Conservation (phyloP, 2,329 filamentous ascomycete species). For the Exophiala phaeomuriformis region DNA sequence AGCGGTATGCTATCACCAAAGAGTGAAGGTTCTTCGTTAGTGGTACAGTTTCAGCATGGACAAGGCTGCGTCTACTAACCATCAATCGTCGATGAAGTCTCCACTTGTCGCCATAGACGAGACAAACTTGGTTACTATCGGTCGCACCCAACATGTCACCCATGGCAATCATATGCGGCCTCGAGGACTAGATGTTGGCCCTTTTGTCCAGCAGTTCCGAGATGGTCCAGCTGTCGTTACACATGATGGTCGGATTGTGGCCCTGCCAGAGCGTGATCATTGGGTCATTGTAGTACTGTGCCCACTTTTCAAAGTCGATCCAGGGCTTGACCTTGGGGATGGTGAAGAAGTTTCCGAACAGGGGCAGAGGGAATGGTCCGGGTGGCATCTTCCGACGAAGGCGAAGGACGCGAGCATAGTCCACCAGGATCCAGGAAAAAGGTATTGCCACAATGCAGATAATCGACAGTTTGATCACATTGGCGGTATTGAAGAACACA, state of each 20-base stretch:
- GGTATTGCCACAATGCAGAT: slow-evolving; percentile 6
- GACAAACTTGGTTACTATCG: slow-evolving; percentile 42
- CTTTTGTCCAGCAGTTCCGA: slow-evolving; percentile 32
- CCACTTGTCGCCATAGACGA: slow-evolving; percentile 34
- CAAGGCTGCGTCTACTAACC: slow-evolving; percentile 5
- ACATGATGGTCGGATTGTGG: slow-evolving; percentile 31
- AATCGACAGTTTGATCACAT: slow-evolving; percentile 1
- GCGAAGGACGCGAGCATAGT: slow-evolving; percentile 28
- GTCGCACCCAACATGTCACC: slow-evolving; percentile 31
- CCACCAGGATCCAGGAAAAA: slow-evolving; percentile 16
- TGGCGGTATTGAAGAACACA: neutral
- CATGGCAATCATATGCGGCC: slow-evolving; percentile 30
- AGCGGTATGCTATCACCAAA: slow-evolving; percentile 36
- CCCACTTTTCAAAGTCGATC: slow-evolving; percentile 50
- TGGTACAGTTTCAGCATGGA: no score
- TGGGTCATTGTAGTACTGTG: slow-evolving; percentile 43
- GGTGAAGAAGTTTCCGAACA: slow-evolving; percentile 51
- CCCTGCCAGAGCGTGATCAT: slow-evolving; percentile 53
- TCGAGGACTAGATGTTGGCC: slow-evolving; percentile 31
- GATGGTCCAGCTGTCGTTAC: slow-evolving; percentile 32
- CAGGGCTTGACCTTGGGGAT: slow-evolving; percentile 51
- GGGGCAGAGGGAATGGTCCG: slow-evolving; percentile 48
- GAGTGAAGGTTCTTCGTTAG: no score
- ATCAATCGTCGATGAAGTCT: slow-evolving; percentile 44
- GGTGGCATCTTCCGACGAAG: slow-evolving; percentile 39